Evolutionary conservation across 345 rosid species (phyloP).

Genomic region (Triadica sebifera): DNA sequence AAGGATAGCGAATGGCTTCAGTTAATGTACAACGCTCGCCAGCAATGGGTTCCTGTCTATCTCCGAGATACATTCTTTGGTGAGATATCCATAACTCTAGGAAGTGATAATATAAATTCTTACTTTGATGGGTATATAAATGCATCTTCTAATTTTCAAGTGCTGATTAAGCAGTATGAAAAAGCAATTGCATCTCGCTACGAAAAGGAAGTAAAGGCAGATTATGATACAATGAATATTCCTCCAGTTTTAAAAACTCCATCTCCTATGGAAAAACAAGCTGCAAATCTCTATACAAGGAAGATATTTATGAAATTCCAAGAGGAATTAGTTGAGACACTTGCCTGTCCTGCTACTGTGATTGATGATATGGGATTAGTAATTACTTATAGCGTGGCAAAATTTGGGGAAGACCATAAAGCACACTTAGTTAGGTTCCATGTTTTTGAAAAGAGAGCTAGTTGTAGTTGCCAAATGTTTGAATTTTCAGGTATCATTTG

Average conservation of each 20-base stretch:
- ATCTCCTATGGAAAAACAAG: constrained; percentile 54
- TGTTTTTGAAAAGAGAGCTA: constrained; percentile 41
- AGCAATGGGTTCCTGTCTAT: constrained; percentile 48
- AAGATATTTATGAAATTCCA: constrained; percentile 44
- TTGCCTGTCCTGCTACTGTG: constrained; percentile 38
- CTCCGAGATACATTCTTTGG: constrained; percentile 42
- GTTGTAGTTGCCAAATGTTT: constrained; percentile 52
- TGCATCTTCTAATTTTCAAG: constrained; percentile 40
- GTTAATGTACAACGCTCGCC: constrained; percentile 36
- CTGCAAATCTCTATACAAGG: constrained; percentile 45
- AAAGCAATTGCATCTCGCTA: constrained; percentile 35
- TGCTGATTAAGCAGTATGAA: constrained; percentile 41
- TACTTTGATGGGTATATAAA: constrained; percentile 54
- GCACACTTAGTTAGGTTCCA: constrained; percentile 35
- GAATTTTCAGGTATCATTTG: constrained; percentile 51
- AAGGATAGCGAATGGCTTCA: constrained; percentile 45
- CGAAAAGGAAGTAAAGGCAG: constrained; percentile 51
- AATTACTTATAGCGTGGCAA: constrained; percentile 38
- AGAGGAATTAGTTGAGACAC: constrained; percentile 51
- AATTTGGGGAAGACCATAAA: constrained; percentile 44
- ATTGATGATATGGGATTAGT: constrained; percentile 32
- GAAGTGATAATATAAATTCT: constrained; percentile 38
- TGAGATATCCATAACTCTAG: constrained; percentile 36
- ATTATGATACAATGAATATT: constrained; percentile 38
- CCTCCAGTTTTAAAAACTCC: constrained; percentile 44